Conservation (phyloP, 768 basidiomycete genomes). For the Agrocybe chaxingu region DNA sequence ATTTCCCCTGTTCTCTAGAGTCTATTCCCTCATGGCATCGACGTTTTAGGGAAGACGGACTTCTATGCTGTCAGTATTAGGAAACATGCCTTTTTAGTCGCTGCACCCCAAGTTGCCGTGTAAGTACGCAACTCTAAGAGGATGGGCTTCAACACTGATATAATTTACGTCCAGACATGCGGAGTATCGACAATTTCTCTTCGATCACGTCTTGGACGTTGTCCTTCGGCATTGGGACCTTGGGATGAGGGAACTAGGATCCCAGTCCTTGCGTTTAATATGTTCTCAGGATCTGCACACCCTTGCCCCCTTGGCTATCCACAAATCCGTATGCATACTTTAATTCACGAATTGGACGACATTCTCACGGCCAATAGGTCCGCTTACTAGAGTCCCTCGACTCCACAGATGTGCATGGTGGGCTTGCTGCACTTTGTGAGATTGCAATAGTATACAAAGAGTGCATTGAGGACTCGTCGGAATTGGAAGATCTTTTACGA, state of each 20-base stretch:
- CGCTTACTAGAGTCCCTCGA: slow-evolving; percentile 63
- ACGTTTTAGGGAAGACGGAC: slow-evolving; percentile 87
- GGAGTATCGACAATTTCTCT: slow-evolving; percentile 68
- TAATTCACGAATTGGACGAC: slow-evolving; percentile 1
- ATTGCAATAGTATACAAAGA: slow-evolving; percentile 60
- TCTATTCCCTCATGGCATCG: slow-evolving; percentile 91
- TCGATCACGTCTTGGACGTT: slow-evolving; percentile 71
- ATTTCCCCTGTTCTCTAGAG: slow-evolving; percentile 42
- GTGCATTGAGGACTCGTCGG: slow-evolving; percentile 20
- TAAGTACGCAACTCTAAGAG: slow-evolving; percentile 36
- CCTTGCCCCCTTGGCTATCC: slow-evolving; percentile 48
- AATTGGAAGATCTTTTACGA: slow-evolving; percentile 34
- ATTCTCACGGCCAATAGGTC: slow-evolving; percentile 35
- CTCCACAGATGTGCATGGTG: slow-evolving; percentile 74
- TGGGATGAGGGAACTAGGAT: slow-evolving; percentile 72
- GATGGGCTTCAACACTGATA: neutral
- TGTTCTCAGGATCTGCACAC: slow-evolving; percentile 55
- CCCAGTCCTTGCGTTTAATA: slow-evolving; percentile 69
- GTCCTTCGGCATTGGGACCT: slow-evolving; percentile 89
- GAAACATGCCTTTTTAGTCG: slow-evolving; percentile 78
- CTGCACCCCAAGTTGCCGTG: slow-evolving; percentile 86
- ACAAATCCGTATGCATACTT: slow-evolving; percentile 47
- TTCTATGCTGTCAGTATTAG: slow-evolving; percentile 91
- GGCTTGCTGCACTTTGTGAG: slow-evolving; percentile 69
- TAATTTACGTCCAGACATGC: slow-evolving; percentile 50